Base-by-base conservation (phyloP, 2,329 filamentous ascomycete genomes). In the Dichotomopilus funicola region DNA sequence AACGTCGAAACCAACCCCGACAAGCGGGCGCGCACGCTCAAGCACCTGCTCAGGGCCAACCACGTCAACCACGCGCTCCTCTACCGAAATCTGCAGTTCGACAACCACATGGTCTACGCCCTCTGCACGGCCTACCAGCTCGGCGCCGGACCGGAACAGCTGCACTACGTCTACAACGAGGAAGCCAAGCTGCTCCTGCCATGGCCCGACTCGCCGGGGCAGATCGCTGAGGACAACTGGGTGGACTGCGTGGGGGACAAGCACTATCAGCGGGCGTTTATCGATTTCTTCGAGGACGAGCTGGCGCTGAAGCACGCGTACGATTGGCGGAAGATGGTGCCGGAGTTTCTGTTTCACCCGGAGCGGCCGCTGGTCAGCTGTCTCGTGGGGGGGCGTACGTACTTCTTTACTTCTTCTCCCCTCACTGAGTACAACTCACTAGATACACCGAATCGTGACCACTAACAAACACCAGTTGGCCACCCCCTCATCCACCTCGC, bases 241-340 rank as follows among this genome's bases (percentile, higher is more conserved):
- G 79, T 85, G 60, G 87, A 92, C 55, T 94, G 84, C 64, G 70
- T 96, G 36, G 91, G 92, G 27, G 83, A 90, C 68, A 80, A 79
- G 64, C 82, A 76, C 59, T 96, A 95, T 67, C 90, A 99, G 71
- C 82, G 92, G 57, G 92, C 91, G 0, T 99, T 86, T 67, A 77
- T 99, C 54, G 91, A 99, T 69, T 97, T 94, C 68, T 97, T 95
- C 67, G 94, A 99, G 69, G 94, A 99, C 68, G 84, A 90, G 65
- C 76, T 97, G 35, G 91, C 89, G 3, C 73, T 81, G 70, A 73
- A 75, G 34, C 81, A 85, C 64, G 78, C 83, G 38, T 97, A 96
- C 68, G 82, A 96, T 67, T 96, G 94, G 89, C 88, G 87, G 66
- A 76, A 78, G 52, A 82, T 95, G 2, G 75, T 95, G 7, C 74